Evolutionary conservation across 2,329 filamentous ascomycete species (phyloP).

Genomic region (Aspergillus bombycis): DNA sequence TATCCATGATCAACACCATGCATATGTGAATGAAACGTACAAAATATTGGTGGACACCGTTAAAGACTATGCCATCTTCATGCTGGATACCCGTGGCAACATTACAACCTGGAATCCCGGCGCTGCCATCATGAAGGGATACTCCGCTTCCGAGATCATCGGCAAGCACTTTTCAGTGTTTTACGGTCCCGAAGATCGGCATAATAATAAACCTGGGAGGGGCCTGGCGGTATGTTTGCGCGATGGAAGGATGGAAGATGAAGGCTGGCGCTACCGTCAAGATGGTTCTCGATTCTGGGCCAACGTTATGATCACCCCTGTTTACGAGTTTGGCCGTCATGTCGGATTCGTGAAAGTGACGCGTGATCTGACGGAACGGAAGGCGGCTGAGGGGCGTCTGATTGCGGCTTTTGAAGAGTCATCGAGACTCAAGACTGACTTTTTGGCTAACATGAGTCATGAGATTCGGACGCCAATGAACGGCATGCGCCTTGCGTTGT

Average conservation of each 20-base stretch:
- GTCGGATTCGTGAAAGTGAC: slow-evolving; percentile 64
- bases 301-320: slow-evolving; percentile 61
- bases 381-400: slow-evolving; percentile 57
- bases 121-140: slow-evolving; percentile 60
- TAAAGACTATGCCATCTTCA: slow-evolving; percentile 66
- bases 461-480: slow-evolving; percentile 69
- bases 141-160: slow-evolving; percentile 57
- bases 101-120: slow-evolving; percentile 63
- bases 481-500: slow-evolving; percentile 62
- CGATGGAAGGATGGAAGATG: slow-evolving; percentile 61
- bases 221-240: slow-evolving; percentile 58
- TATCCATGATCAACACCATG: slow-evolving; percentile 41
- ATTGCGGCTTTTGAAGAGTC: slow-evolving; percentile 64
- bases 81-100: slow-evolving; percentile 59
- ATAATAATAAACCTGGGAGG: slow-evolving; percentile 52
- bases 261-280: slow-evolving; percentile 63
- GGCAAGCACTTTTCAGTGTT: slow-evolving; percentile 63
- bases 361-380: slow-evolving; percentile 60
- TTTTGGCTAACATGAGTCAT: slow-evolving; percentile 66
- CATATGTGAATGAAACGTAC: slow-evolving; percentile 58
- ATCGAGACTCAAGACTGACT: slow-evolving; percentile 65
- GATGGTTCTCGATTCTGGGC: slow-evolving; percentile 64
- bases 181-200: slow-evolving; percentile 57
- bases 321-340: slow-evolving; percentile 56
- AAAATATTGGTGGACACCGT: slow-evolving; percentile 65